Base-by-base conservation (phyloP, 768 basidiomycete species). In the Pleurotus eryngii region DNA sequence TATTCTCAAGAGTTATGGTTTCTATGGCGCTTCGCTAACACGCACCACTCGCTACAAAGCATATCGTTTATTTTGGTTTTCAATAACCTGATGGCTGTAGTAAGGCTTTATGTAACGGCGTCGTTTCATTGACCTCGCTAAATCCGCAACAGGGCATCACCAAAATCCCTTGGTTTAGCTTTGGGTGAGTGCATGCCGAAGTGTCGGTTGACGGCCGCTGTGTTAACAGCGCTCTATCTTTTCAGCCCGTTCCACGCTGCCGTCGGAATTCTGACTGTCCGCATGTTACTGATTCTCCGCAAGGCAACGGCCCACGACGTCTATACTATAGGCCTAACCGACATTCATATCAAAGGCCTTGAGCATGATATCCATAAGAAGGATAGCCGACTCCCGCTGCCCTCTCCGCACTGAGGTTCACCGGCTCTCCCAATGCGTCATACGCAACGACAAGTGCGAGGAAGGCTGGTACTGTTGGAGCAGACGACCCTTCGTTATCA, bases 161-260 rank as follows among this genome's bases (percentile, higher is more conserved):
- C 0, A 67, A 67, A 40, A 78, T 80, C 39, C 79, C 78, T 1
- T 81, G 79, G 79, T 79, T 81, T 56, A 76, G 79, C 53, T 78
- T 76, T 62, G 73, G 68, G 74, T 74, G 59, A 22, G 70, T 62
- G 3, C 40, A 37, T 35, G 8, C 8, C 15, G 38, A 14, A 15
- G 15, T 9, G n/a, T 55, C 27, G 35, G 18, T 42, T 30, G 20
- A 24, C 17, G 17, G 9, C 56, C 4, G 37, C 39, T 43, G 35
- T 11, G 2, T 12, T 24, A 17, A 46, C 4, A 39, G n/a, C 8
- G 37, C 14, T 30, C 4, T 14, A 9, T 7, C n/a, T 8, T 15
- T 18, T 15, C 50, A 76, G 75, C 5, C 78, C 79, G 9, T 80
- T 81, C 60, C 78, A 80, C 56, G 78, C 77, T 2, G 76, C 77